These are phyloP conservation scores for Rhazya stricta DNA, from an alignment of 257 asterid species.

Conservation along the genomic window DNA sequence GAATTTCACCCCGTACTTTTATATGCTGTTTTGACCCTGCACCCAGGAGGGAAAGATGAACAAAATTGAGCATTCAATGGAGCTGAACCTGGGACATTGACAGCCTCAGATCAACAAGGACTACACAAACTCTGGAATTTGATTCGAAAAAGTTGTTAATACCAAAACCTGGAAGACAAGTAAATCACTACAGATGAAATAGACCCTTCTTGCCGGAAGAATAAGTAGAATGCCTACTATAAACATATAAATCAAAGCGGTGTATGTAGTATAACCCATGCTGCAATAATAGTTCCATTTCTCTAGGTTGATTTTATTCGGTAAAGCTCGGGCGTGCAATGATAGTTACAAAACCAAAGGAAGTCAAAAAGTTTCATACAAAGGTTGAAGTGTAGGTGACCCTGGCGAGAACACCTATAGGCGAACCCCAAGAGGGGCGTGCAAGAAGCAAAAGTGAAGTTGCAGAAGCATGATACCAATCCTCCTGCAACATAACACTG, in stretches of 20 bases:
- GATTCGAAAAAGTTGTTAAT: no score
- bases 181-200: not conserved
- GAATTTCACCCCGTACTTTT: conserved; percentile 86
- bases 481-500: not conserved
- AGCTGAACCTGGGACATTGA: not conserved
- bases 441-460: not conserved
- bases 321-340: not conserved
- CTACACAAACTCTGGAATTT: not conserved
- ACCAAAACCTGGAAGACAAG: not conserved
- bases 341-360: not conserved
- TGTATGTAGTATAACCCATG: no score
- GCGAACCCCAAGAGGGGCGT: not conserved
- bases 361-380: not conserved
- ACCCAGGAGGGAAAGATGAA: conserved; percentile 7
- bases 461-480: not conserved
- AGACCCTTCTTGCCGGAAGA: no score
- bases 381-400: not conserved
- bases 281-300: not conserved
- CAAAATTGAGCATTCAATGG: not conserved
- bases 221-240: not conserved
- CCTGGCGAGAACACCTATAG: not conserved
- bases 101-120: not conserved
- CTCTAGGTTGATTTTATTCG: not conserved
- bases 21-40: conserved; percentile 80
- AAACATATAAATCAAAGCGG: no score